These are phyloP conservation scores for Monilinia fructicola DNA, from an alignment of 2,329 filamentous ascomycete genomes.

Conservation along the genomic window DNA sequence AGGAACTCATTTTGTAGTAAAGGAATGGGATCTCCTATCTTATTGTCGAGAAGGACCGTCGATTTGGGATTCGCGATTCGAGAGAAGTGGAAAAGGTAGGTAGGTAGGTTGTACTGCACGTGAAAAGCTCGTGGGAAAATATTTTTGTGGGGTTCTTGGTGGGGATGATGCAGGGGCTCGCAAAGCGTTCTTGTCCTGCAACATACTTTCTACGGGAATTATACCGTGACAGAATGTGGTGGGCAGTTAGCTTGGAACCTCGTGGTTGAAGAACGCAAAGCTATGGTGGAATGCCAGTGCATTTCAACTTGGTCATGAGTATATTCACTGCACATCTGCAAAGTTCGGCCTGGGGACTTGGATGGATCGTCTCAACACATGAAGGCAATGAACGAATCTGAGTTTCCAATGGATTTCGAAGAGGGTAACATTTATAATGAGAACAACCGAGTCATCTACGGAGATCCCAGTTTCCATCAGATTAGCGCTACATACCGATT, in stretches of 20 bases:
- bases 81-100: neutral
- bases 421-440: too few species aligned
- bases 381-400: neutral
- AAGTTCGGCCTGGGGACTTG: neutral
- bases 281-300: neutral
- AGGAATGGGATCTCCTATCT: neutral
- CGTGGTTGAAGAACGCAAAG: neutral
- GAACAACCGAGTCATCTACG: too few species aligned
- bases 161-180: neutral
- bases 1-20: constrained; percentile 8
- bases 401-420: too few species aligned
- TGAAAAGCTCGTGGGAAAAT: constrained; percentile 21
- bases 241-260: neutral
- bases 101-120: constrained; percentile 6
- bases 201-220: neutral
- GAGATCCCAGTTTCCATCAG: too few species aligned
- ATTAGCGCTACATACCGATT: too few species aligned
- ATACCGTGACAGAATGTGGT: neutral
- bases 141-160: constrained; percentile 1
- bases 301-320: neutral
- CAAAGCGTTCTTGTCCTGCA: neutral
- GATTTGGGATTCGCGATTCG: neutral
- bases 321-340: neutral
- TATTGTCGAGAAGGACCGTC: neutral
- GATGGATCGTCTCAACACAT: neutral